These are phyloP conservation scores for Ormosia emarginata DNA, from an alignment of 306 rosid species.

Conservation along the genomic window DNA sequence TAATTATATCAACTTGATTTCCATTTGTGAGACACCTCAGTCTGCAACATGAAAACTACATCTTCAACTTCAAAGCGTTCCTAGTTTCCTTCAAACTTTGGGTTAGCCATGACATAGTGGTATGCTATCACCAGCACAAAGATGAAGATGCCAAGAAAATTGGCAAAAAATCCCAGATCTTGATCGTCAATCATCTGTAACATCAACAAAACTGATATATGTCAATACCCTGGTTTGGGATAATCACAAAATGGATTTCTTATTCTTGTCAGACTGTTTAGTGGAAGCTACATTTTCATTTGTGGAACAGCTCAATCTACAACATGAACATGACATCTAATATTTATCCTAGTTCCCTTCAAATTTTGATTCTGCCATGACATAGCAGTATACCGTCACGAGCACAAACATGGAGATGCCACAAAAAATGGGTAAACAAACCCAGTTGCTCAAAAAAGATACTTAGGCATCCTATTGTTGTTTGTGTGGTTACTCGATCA, in stretches of 20 bases:
- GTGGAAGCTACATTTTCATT: neutral
- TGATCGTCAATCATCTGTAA: conserved; percentile 87
- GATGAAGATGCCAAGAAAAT: conserved; percentile 82
- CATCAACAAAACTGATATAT: conserved; percentile 11
- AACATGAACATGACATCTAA: conserved; percentile 14
- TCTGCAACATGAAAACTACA: conserved; percentile 31
- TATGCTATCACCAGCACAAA: conserved; percentile 81
- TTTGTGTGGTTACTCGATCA: neutral
- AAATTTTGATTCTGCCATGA: neutral
- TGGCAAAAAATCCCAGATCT: conserved; percentile 86
- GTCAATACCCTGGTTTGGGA: neutral
- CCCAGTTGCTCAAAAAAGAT: conserved; percentile 38
- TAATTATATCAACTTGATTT: conserved; percentile 23
- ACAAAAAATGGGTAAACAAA: conserved; percentile 55
- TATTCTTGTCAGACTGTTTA: neutral
- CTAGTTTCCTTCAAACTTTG: conserved; percentile 73
- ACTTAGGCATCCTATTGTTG: neutral
- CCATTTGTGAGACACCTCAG: conserved; percentile 25
- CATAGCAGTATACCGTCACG: neutral
- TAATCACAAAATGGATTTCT: neutral
- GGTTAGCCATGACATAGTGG: conserved; percentile 89
- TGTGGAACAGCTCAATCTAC: conserved; percentile 13
- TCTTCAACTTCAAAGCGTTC: conserved; percentile 15
- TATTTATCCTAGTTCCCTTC: neutral
- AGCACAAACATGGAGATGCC: conserved; percentile 36